phyloP scores from a whole-genome alignment of 768 basidiomycete species.

The Lanmaoa pseudosensibilis region DNA sequence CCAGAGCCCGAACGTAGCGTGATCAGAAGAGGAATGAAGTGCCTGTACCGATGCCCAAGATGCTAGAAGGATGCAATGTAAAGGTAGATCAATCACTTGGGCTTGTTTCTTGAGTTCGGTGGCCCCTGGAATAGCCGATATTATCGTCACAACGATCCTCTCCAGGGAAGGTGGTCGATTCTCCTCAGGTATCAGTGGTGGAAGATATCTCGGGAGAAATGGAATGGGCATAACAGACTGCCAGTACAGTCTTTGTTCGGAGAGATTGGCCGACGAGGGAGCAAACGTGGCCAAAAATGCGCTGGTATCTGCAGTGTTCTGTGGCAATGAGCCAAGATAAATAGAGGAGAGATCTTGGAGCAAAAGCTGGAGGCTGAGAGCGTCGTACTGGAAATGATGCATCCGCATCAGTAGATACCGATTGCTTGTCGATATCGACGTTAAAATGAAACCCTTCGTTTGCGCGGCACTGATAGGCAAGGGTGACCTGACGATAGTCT shows the following conservation, averaged over 20 bases:
- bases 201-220: conserved; percentile 31
- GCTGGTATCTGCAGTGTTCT: conserved; percentile 24
- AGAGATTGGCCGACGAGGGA: conserved; percentile 18
- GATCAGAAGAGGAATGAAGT: conserved; percentile 24
- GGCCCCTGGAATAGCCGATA: conserved; percentile 44
- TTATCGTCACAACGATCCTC: conserved; percentile 27
- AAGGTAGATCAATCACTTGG: conserved; percentile 34
- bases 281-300: conserved; percentile 31
- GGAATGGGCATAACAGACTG: conserved; percentile 29
- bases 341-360: conserved; percentile 39
- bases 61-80: conserved; percentile 43
- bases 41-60: conserved; percentile 45
- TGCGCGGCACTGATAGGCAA: conserved; percentile 21
- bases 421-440: neutral
- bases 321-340: conserved; percentile 31
- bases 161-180: neutral
- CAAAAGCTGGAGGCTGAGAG: conserved; percentile 44
- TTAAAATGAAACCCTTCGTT: conserved; percentile 22
- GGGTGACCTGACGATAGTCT: conserved; percentile 21
- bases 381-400: conserved; percentile 54
- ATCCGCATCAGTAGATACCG: conserved; percentile 35
- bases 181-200: conserved; percentile 8
- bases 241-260: conserved; percentile 38
- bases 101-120: conserved; percentile 48
- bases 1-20: conserved; percentile 46